A percentile compares a stretch with the other conserved stretches of the same genome.
These are phyloP conservation scores for Triticum urartu DNA, from an alignment of 176 grass and related monocot genomes.

Conservation along the genomic window DNA sequence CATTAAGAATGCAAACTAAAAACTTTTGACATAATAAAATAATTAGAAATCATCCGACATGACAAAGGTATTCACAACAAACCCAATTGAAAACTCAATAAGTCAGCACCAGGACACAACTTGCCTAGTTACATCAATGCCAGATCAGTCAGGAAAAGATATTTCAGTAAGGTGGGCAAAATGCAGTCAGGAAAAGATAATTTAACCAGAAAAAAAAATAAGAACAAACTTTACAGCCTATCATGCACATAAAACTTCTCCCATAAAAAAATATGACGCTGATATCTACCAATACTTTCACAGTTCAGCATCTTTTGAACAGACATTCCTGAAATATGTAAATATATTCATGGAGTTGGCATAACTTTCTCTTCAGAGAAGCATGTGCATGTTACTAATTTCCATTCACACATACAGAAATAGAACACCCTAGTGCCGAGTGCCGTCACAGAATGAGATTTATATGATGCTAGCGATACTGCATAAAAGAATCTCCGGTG, in stretches of 20 bases:
- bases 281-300: constrained; percentile 5
- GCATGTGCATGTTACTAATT: background rate
- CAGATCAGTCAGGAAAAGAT: background rate
- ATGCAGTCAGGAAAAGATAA: background rate
- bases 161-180: background rate
- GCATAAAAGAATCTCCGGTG: background rate
- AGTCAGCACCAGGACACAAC: background rate
- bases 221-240: background rate
- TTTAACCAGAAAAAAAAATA: background rate
- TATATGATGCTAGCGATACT: background rate
- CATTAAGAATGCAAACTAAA: background rate
- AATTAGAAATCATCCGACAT: constrained; percentile 9
- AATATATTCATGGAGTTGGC: background rate
- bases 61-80: background rate
- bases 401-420: background rate
- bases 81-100: constrained; percentile 2
- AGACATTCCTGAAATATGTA: background rate
- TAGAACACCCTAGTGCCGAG: background rate
- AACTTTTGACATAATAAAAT: background rate
- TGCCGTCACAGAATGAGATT: background rate
- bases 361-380: constrained; percentile 9
- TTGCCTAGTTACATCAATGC: background rate
- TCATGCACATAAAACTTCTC: background rate
- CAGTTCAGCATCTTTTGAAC: background rate
- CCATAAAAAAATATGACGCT: background rate